Evolutionary conservation across 371 early-diverging fungal species (phyloP).

Genomic region (Entomophthora muscae): DNA sequence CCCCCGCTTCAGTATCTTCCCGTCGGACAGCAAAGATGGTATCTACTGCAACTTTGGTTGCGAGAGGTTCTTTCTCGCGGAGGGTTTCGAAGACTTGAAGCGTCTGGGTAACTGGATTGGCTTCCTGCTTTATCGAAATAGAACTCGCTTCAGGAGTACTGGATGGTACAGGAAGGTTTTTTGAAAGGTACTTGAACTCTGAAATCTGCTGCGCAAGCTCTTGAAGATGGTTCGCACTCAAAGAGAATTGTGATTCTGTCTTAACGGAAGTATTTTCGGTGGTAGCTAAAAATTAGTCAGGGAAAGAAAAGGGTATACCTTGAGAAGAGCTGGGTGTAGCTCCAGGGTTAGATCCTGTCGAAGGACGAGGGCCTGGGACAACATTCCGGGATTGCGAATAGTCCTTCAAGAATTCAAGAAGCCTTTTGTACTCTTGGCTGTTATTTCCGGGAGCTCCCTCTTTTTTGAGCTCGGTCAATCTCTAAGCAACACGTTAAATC

Average conservation of each 20-base stretch:
- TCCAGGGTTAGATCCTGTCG: neutral
- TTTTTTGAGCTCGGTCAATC: neutral
- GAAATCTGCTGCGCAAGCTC: neutral
- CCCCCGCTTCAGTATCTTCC: neutral
- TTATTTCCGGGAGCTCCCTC: neutral
- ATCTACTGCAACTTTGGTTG: neutral
- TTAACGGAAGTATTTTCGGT: neutral
- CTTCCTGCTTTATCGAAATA: neutral
- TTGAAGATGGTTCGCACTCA: neutral
- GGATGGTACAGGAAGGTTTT: constrained; percentile 1
- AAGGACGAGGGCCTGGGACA: neutral
- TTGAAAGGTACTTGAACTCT: constrained; percentile 1
- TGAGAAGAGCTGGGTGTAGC: neutral
- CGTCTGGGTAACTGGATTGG: neutral
- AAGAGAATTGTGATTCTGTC: neutral
- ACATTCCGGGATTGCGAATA: neutral
- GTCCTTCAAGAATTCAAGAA: neutral
- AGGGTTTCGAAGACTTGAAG: neutral
- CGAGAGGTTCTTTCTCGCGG: neutral
- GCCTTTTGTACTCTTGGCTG: neutral
- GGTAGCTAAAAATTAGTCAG: neutral
- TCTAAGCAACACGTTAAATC: constrained; percentile 2
- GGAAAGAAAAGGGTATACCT: neutral
- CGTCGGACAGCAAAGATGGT: neutral
- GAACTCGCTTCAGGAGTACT: neutral